phyloP scores from a whole-genome alignment of 2,329 filamentous ascomycete species.

The Pyricularia pennisetigena region DNA sequence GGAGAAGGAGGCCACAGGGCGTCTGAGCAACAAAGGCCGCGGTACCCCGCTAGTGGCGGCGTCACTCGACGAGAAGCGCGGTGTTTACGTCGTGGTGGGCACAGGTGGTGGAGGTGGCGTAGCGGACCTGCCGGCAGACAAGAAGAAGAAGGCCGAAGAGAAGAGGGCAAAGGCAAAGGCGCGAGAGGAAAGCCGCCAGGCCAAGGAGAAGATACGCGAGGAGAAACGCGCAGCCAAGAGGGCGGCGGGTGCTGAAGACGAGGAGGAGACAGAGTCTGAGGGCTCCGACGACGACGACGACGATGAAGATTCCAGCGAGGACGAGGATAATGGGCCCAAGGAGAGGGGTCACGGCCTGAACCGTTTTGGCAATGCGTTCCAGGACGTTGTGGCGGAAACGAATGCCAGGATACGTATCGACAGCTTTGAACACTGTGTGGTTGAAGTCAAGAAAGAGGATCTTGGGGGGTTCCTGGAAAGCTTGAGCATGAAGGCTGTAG shows the following conservation, averaged over 20 bases:
- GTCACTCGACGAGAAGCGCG: constrained; percentile 75
- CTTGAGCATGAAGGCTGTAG: constrained; percentile 83
- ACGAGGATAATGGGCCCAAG: constrained; percentile 37
- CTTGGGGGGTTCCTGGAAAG: constrained; percentile 82
- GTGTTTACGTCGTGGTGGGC: constrained; percentile 87
- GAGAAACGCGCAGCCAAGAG: constrained; percentile 52
- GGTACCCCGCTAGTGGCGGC: constrained; percentile 85
- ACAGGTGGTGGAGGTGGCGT: constrained; percentile 66
- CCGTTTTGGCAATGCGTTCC: constrained; percentile 88
- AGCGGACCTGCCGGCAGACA: not conserved
- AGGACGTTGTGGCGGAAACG: constrained; percentile 88
- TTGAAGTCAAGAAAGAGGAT: constrained; percentile 97
- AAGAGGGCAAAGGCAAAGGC: constrained; percentile 54
- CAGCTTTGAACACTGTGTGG: constrained; percentile 94
- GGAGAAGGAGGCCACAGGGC: constrained; percentile 67
- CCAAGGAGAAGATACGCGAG: constrained; percentile 47
- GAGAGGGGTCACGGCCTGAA: constrained; percentile 69
- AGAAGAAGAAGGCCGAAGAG: constrained; percentile 50
- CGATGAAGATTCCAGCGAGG: constrained; percentile 31
- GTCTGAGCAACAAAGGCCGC: constrained; percentile 55
- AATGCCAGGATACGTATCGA: constrained; percentile 85
- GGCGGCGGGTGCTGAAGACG: constrained; percentile 28
- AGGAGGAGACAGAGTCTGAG: constrained; percentile 39
- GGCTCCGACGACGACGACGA: constrained; percentile 26
- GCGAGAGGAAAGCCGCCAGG: constrained; percentile 46